Conservation (phyloP, 2,329 filamentous ascomycete species). For the Verticillium nonalfalfae region DNA sequence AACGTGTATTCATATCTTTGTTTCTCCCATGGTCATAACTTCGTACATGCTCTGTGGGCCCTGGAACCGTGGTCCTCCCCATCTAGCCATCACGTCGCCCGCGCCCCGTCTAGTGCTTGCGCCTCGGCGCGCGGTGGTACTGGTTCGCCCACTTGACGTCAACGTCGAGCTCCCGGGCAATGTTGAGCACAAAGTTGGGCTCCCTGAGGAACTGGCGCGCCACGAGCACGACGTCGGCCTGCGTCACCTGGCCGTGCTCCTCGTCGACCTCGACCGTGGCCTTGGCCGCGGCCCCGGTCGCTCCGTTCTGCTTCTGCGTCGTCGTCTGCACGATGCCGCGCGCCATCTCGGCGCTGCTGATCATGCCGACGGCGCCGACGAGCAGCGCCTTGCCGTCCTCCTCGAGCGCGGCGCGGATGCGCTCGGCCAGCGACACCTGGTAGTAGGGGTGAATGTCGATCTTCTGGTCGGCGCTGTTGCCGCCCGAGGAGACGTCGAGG, state of each 20-base stretch:
- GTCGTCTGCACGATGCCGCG: constrained; percentile 46
- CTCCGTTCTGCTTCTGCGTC: constrained; percentile 17
- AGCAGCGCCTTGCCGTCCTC: constrained; percentile 44
- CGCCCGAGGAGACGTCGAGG: constrained; percentile 75
- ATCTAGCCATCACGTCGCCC: too few species aligned
- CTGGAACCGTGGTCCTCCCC: too few species aligned
- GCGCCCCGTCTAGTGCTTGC: background rate
- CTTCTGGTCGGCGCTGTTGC: constrained; percentile 57
- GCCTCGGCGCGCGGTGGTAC: constrained; percentile 34
- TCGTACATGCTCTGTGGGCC: background rate
- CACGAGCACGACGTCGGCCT: constrained; percentile 65
- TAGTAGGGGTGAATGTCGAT: constrained; percentile 59
- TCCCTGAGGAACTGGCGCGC: constrained; percentile 78
- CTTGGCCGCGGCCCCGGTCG: constrained; percentile 7
- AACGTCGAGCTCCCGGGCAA: constrained; percentile 66
- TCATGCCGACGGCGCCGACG: constrained; percentile 69
- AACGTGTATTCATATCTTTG: too few species aligned
- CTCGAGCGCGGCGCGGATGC: constrained; percentile 60
- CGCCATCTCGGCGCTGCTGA: constrained; percentile 64
- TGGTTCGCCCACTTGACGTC: constrained; percentile 68
- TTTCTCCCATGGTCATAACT: too few species aligned
- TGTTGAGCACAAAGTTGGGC: constrained; percentile 68
- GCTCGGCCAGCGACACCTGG: constrained; percentile 67
- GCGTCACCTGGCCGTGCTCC: constrained; percentile 29
- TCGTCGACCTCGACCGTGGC: constrained; percentile 34